Evolutionary conservation across 2,329 filamentous ascomycete species (phyloP), one percentile per base, ranked within the genome.

Genomic region (Phymatotrichopsis omnivora): DNA sequence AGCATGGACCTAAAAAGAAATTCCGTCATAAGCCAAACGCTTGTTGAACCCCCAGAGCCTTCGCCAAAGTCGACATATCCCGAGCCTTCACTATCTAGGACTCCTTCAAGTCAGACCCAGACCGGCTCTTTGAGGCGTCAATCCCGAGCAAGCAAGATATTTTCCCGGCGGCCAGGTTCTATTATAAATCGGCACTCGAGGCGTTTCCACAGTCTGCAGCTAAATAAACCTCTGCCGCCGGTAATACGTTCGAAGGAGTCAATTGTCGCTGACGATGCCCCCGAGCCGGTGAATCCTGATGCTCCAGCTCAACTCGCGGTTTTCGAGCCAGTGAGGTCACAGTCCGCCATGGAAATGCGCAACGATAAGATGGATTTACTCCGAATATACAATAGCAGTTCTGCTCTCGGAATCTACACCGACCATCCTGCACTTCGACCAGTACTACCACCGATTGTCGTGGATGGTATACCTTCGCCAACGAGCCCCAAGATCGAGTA

Each of bases 161-260:
- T 51, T 16, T 35, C 38, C 17, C 28, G 36, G 11, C 39, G 48
- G 20, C 22, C 44, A 4, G 44, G 32, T 11, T 43, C 30, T 11
- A 16, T 20, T n/a, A 24, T 29, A 32, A 45, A 25, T 31, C 37
- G 47, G 12, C 25, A 49, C 19, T 20, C 46, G 3, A 32, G 37
- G 11, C 47, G 49, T 12, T 38, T 32, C 4, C 31, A 42, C 8
- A 45, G 31, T 34, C 42, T 52, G 12, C 52, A 52, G 24, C 40
- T 53, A 14, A 48, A 54, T 28, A 54, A 54, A 25, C 50, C 52
- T 29, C 32, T 54, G n/a, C 52, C 51, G 24, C 40, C 35, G 28
- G 32, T 49, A 17, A 16, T 8, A n/a, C 3, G 12, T 12, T 32
- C 43, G 16, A 52, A 39, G 32, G 25, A 29, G 17, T 40, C 48